Base-by-base conservation (phyloP, 768 basidiomycete species). In the Strobilomyces dryophilus region DNA sequence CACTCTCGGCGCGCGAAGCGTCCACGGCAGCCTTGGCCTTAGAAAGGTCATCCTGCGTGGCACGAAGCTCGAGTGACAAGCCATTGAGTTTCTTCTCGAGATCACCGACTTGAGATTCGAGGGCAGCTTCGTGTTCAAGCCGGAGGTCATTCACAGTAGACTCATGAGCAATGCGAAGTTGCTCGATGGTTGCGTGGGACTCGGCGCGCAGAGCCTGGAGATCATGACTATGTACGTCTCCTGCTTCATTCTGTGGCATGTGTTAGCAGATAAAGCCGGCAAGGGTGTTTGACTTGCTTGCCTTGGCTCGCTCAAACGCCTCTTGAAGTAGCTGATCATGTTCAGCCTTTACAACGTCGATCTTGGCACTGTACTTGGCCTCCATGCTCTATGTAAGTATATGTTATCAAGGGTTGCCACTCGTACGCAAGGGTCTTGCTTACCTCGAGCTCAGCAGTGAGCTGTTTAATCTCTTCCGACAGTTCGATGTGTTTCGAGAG, bases 241-340 rank as follows among this genome's bases (percentile, higher is more conserved):
- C 81, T n/a, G 89, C 91, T 66, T 90, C 87, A 36, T 73, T 74
- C 89, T 91, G 54, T 40, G 20, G 36, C 18, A 14, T 24, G 31
- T n/a, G 40, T 68, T 48, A 66, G 58, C n/a, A 1, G 12, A 43
- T 27, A 32, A 18, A 20, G 43, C 7, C 4, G 4, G 18, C 2
- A n/a, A 31, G 20, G 4, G 48, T 21, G 20, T 39, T 26, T 35
- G 24, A 66, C 73, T 45, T 58, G 84, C 73, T 45, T 58, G 84
- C 91, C 81, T 91, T 92, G 17, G 89, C 89, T 43, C 80, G 82
- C 54, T 86, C 80, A 66, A 91, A 90, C 4, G 84, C 86, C 52
- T 88, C 81, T 56, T 83, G 73, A 17, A 91, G 71, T 40, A 82
- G 74, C 46, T 72, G 70, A 14, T 76, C 75, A 55, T 89, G 85